Percentiles rank a stretch among this genome's conserved stretches.
phyloP scores from a whole-genome alignment of 2,329 filamentous ascomycete species.

The Ophiostoma sp. region DNA sequence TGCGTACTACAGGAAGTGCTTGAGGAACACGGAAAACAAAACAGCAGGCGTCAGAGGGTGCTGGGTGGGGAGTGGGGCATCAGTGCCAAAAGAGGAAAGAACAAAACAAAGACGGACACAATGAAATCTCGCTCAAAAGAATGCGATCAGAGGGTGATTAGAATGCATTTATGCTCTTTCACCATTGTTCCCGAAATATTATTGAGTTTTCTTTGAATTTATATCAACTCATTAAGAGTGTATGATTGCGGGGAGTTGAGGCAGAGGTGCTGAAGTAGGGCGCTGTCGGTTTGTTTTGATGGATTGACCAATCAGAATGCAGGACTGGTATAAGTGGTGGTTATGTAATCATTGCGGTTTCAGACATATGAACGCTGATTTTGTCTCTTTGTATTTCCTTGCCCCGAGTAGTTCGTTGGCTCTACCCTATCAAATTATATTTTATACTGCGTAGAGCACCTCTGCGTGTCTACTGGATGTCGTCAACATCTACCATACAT shows the following conservation, averaged over 20 bases:
- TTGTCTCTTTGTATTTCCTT: too few relatives aligned
- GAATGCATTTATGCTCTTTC: background rate
- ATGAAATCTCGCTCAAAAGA: background rate
- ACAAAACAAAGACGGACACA: conserved; percentile 20
- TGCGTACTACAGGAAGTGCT: background rate
- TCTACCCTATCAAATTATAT: too few relatives aligned
- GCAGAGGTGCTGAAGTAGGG: background rate
- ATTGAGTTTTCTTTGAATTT: background rate
- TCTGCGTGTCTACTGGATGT: background rate
- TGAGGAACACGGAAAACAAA: conserved; percentile 25
- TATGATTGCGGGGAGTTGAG: background rate
- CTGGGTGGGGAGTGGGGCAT: conserved; percentile 19
- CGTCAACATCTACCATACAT: background rate
- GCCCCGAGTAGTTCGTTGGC: too few relatives aligned
- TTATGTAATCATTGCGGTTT: background rate
- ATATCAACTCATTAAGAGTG: background rate
- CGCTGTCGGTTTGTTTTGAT: conserved; percentile 22
- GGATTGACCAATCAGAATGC: conserved; percentile 19
- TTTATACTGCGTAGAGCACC: too few relatives aligned
- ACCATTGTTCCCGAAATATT: background rate
- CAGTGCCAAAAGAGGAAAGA: conserved; percentile 20
- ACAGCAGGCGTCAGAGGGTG: conserved; percentile 18
- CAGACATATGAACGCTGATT: background rate
- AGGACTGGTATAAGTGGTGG: background rate
- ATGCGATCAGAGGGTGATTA: background rate